Evolutionary conservation across 2,329 filamentous ascomycete genomes (phyloP), one percentile per base, ranked within the genome.

Genomic region (Penicillium sp.): DNA sequence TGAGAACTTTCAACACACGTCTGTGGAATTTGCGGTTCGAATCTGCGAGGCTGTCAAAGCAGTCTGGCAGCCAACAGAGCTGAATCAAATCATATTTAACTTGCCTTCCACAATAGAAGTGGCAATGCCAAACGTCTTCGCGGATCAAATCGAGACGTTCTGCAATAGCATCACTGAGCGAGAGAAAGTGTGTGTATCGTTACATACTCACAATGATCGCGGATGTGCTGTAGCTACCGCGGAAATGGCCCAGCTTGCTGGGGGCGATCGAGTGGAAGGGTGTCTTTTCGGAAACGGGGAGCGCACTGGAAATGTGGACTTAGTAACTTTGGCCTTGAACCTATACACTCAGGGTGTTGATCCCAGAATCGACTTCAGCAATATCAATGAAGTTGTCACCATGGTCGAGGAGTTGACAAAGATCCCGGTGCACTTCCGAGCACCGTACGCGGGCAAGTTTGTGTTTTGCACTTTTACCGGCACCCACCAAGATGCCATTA

Each of bases 211-310:
- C 77, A 96, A 97, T 71, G 93, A 97, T 73, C 83, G 93, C 54
- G 93, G 93, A n/a, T 93, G 89, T 65, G 91, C 90, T 2, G 88
- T 93, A 4, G 93, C 93, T 0, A 92, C 92, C 0, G 89, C 92
- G 6, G 92, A 96, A 73, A 77, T 96, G 65, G 92, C 88, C 9
- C 92, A 96, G 75, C 96, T 96, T 91, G 93, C 92, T 19, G 93
- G 92, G 33, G 93, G 91, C 35, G 90, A 96, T 75, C 81, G 93
- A 69, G 92, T 96, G 14, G 92, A 96, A 76, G 92, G 92, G 33
- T 96, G 91, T 62, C 81, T 96, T 27, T 95, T 96, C 70, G 91
- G 92, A 49, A 96, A 97, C 67, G 92, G 93, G 59, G 93, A 97
- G 81, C 83, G 93, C 60, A 96, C 92, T 0, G 93, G 93, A 61